Percentiles rank a stretch among this genome's conserved stretches.
phyloP scores from a whole-genome alignment of 805 yeast genomes.

The Kodamaea hsintzibuensis region DNA sequence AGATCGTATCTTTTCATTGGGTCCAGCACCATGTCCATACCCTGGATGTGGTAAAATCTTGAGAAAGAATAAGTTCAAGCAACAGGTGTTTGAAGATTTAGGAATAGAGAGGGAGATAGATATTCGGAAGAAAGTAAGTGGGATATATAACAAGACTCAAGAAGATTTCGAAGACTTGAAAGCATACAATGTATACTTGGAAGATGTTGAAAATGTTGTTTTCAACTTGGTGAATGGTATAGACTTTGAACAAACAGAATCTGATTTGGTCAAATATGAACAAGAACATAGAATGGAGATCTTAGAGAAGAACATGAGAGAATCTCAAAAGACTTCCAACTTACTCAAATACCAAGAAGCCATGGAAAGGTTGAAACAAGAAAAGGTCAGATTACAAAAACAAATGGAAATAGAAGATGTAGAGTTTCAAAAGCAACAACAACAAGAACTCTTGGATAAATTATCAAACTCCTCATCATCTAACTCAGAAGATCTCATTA shows the following conservation, averaged over 20 bases:
- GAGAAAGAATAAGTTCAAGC: conserved; percentile 85
- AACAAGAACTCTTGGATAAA: conserved; percentile 42
- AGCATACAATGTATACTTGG: conserved; percentile 76
- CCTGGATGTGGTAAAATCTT: conserved; percentile 85
- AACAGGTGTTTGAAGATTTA: conserved; percentile 90
- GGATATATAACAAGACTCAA: conserved; percentile 76
- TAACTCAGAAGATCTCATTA: conserved; percentile 41
- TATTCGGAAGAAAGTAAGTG: conserved; percentile 73
- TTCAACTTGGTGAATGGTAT: conserved; percentile 72
- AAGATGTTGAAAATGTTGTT: conserved; percentile 76
- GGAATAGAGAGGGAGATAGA: conserved; percentile 91
- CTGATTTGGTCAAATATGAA: conserved; percentile 66
- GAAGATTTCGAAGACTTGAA: conserved; percentile 64
- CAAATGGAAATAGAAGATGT: conserved; percentile 51
- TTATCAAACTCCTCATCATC: conserved; percentile 30
- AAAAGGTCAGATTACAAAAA: conserved; percentile 65
- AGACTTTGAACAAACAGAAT: conserved; percentile 69
- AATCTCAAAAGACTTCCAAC: conserved; percentile 61
- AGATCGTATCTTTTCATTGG: conserved; percentile 88
- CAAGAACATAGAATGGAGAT: conserved; percentile 73
- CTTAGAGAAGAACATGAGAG: conserved; percentile 70
- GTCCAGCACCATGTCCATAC: conserved; percentile 97
- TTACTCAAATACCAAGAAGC: conserved; percentile 64
- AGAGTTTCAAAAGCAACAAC: conserved; percentile 41
- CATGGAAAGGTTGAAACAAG: conserved; percentile 54